Evolutionary conservation across 345 rosid species (phyloP).

Genomic region (Noccaea bulbosa): DNA sequence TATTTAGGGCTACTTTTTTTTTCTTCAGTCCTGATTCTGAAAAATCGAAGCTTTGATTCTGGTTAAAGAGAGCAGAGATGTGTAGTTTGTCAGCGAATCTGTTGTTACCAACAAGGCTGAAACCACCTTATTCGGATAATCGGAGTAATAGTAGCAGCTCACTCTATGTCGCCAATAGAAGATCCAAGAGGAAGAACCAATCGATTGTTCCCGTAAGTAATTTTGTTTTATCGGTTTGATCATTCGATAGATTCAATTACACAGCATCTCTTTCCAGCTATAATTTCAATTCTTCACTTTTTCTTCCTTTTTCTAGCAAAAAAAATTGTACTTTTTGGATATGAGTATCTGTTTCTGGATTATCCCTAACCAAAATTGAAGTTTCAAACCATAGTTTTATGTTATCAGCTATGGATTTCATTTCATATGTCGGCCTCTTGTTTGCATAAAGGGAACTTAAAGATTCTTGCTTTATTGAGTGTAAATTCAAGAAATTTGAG

Average conservation of each 20-base stretch:
- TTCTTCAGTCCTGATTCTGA: slow-evolving; percentile 7
- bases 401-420: background rate
- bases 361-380: background rate
- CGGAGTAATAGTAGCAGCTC: slow-evolving; percentile 46
- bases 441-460: background rate
- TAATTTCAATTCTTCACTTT: background rate
- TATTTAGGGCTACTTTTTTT: slow-evolving; percentile 18
- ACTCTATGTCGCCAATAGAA: slow-evolving; percentile 50
- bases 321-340: background rate
- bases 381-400: background rate
- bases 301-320: background rate
- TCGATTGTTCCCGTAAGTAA: slow-evolving; percentile 62
- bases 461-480: background rate
- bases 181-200: slow-evolving; percentile 54
- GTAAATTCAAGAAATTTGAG: background rate
- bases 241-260: too few species aligned
- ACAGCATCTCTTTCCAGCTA: background rate
- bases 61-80: slow-evolving; percentile 51
- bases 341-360: background rate
- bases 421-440: background rate
- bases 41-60: slow-evolving; percentile 43
- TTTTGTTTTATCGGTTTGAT: background rate
- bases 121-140: slow-evolving; percentile 53
- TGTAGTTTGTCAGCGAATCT: slow-evolving; percentile 51
- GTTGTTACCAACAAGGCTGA: slow-evolving; percentile 52